Conservation (phyloP, 768 basidiomycete genomes). For the Lyophyllum shimeji region DNA sequence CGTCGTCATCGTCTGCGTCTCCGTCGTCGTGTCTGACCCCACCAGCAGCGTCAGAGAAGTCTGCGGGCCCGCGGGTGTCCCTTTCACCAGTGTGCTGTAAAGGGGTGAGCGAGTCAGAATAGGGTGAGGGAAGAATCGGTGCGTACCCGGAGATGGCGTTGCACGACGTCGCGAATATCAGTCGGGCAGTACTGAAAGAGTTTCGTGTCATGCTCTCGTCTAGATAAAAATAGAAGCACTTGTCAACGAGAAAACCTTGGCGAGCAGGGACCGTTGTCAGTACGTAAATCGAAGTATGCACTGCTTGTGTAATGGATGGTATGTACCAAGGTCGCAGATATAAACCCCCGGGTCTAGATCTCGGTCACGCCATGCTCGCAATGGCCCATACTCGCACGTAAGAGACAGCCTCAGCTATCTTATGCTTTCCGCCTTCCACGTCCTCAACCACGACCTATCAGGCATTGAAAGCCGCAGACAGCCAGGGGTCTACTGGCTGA, state of each 20-base stretch:
- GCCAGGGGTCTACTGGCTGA: too few species aligned
- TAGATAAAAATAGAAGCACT: conserved; percentile 21
- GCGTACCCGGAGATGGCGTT: conserved; percentile 52
- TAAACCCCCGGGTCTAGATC: too few species aligned
- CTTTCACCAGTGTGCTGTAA: conserved; percentile 35
- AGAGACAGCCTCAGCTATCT: too few species aligned
- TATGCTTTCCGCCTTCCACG: too few species aligned
- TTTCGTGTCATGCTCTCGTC: conserved; percentile 54
- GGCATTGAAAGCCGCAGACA: background rate
- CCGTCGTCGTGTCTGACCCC: conserved; percentile 11
- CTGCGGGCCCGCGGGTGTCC: conserved; percentile 33
- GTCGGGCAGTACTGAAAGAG: conserved; percentile 71
- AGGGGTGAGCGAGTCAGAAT: background rate
- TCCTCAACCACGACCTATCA: too few species aligned
- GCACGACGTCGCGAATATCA: conserved; percentile 58
- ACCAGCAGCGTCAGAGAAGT: conserved; percentile 29
- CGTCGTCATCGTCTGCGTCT: conserved; percentile 28
- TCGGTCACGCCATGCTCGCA: too few species aligned
- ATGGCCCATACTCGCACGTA: too few species aligned
- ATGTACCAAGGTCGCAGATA: too few species aligned
- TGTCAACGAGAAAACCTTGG: conserved; percentile 13
- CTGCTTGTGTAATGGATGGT: too few species aligned
- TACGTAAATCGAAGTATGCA: too few species aligned
- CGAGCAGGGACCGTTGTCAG: conserved; percentile 7
- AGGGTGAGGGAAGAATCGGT: background rate